Evolutionary conservation across 2,329 filamentous ascomycete genomes (phyloP).

Genomic region (Periconia digitata): DNA sequence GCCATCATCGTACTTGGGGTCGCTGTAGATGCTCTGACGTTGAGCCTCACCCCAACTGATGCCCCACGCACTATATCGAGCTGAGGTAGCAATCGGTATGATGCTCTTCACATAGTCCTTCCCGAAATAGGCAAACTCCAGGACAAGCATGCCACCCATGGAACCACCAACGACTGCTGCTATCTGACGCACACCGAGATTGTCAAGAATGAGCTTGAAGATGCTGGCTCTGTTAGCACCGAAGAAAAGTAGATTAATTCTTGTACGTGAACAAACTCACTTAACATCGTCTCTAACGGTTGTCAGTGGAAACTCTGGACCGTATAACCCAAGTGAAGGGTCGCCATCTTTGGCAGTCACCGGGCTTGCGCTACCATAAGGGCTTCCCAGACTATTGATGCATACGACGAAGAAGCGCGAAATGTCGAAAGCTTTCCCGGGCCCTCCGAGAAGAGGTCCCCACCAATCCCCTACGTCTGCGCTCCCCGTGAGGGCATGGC

Average conservation of each 20-base stretch:
- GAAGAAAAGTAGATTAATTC: conserved; percentile 1
- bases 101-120: conserved; percentile 79
- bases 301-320: conserved; percentile 93
- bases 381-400: conserved; percentile 82
- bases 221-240: conserved; percentile 53
- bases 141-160: conserved; percentile 86
- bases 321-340: conserved; percentile 73
- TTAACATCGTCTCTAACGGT: conserved; percentile 95
- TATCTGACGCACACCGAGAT: conserved; percentile 75
- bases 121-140: conserved; percentile 90
- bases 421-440: conserved; percentile 77
- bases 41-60: conserved; percentile 91
- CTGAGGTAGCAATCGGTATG: conserved; percentile 83
- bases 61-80: conserved; percentile 83
- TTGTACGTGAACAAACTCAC: conserved; percentile 53
- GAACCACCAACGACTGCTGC: conserved; percentile 81
- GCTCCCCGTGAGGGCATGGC: conserved; percentile 82
- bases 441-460: conserved; percentile 77
- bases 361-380: conserved; percentile 84
- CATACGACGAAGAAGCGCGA: conserved; percentile 84
- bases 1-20: conserved; percentile 97
- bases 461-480: conserved; percentile 87
- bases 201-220: conserved; percentile 78
- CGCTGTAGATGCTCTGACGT: conserved; percentile 91
- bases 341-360: conserved; percentile 87